Percentiles rank a stretch among this genome's conserved stretches.
Conservation (phyloP, 2,329 filamentous ascomycete genomes). For the Hymenoscyphus albidus region DNA sequence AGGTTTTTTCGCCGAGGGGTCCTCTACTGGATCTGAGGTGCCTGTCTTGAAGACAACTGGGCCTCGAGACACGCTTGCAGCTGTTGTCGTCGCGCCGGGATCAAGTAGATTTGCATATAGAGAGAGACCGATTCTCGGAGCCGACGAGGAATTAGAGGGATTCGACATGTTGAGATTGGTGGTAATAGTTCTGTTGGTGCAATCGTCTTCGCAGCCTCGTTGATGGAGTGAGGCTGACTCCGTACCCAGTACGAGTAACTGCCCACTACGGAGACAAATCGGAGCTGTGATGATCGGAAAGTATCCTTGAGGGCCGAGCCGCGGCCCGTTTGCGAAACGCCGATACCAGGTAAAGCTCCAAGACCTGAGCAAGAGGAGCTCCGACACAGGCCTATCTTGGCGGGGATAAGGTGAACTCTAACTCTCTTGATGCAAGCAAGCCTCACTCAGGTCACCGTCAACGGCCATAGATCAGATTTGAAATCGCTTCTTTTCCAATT, state of each 20-base stretch:
- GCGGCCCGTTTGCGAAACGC: background rate
- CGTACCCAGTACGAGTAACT: background rate
- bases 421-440: constrained; percentile 6
- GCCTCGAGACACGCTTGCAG: constrained; percentile 66
- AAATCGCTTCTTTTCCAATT: background rate
- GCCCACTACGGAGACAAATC: background rate
- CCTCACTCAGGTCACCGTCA: constrained; percentile 10
- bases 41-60: constrained; percentile 66
- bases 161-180: constrained; percentile 29
- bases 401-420: too few relatives aligned
- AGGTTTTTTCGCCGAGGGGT: constrained; percentile 55
- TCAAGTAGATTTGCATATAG: constrained; percentile 84
- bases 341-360: background rate
- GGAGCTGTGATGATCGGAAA: background rate
- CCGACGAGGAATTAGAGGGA: constrained; percentile 33
- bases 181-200: background rate
- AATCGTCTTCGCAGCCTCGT: background rate
- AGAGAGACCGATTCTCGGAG: constrained; percentile 51
- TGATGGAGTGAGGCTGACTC: background rate
- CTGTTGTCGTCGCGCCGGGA: constrained; percentile 46
- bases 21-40: constrained; percentile 42
- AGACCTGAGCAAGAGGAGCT: background rate
- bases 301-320: background rate
- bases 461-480: too few relatives aligned
- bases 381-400: too few relatives aligned